Evolutionary conservation across 179 eudicot genomes (phyloP).

Genomic region (Beta lomatogona): DNA sequence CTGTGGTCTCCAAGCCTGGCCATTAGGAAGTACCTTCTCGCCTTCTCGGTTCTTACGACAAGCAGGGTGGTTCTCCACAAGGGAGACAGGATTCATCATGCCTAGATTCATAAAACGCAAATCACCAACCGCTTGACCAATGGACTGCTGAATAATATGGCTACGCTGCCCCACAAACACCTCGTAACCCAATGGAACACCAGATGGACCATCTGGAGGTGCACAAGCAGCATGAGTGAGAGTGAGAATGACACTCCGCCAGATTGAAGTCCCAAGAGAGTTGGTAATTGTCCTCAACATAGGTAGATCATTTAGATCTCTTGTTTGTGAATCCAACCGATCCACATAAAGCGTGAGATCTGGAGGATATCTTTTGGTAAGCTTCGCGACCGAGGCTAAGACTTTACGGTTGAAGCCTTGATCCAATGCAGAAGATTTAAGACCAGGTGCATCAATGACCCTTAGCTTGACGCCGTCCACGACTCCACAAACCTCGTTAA

Average conservation of each 20-base stretch:
- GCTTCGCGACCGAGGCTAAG: conserved; percentile 66
- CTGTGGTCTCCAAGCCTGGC: conserved; percentile 94
- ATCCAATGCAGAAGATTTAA: conserved; percentile 70
- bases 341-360: conserved; percentile 90
- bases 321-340: conserved; percentile 79
- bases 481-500: conserved; percentile 61
- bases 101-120: conserved; percentile 83
- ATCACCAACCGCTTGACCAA: conserved; percentile 90
- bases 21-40: conserved; percentile 89
- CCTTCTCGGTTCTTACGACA: conserved; percentile 93
- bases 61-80: conserved; percentile 87
- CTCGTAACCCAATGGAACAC: conserved; percentile 81
- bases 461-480: conserved; percentile 78
- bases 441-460: conserved; percentile 89
- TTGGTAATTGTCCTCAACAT: conserved; percentile 64
- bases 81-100: conserved; percentile 84
- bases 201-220: conserved; percentile 98
- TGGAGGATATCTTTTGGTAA: conserved; percentile 70
- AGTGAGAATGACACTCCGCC: conserved; percentile 81
- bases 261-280: conserved; percentile 72
- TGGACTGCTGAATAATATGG: conserved; percentile 83
- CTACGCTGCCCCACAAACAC: conserved; percentile 86
- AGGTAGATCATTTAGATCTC: conserved; percentile 91
- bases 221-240: conserved; percentile 93
- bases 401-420: conserved; percentile 77